Percentiles rank a stretch among this genome's conserved stretches.
phyloP scores from a whole-genome alignment of 352 stramenopile genomes.

The Pythium aquatile region DNA sequence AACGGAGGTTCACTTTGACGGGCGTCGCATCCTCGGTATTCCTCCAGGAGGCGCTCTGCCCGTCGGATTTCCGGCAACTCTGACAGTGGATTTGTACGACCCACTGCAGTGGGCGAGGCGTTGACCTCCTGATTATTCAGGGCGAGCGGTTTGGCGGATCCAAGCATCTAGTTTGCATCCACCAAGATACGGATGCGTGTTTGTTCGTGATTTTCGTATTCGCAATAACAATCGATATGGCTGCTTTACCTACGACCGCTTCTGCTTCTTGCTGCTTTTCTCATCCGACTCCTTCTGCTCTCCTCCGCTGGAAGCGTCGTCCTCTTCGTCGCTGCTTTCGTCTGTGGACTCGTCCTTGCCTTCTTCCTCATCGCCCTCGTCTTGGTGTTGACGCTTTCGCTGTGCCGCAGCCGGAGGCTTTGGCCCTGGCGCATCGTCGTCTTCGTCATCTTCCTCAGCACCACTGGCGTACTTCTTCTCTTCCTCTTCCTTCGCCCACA shows the following conservation, averaged over 20 bases:
- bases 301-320: constrained; percentile 12
- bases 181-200: too few relatives aligned
- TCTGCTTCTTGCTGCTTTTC: constrained; percentile 27
- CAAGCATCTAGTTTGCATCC: too few relatives aligned
- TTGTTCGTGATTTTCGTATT: too few relatives aligned
- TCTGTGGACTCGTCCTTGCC: constrained; percentile 19
- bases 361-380: constrained; percentile 3
- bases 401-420: constrained; percentile 23
- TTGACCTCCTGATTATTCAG: too few relatives aligned
- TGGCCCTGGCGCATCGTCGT: constrained; percentile 33
- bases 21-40: constrained; percentile 40
- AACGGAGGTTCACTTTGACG: constrained; percentile 36
- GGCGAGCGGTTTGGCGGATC: too few relatives aligned
- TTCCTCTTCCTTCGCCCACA: constrained; percentile 70
- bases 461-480: constrained; percentile 53
- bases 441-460: constrained; percentile 43
- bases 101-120: constrained; percentile 30
- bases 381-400: constrained; percentile 27
- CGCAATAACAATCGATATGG: constrained; percentile 1
- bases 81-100: constrained; percentile 41
- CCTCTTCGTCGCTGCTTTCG: constrained; percentile 19
- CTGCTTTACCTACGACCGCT: constrained; percentile 17
- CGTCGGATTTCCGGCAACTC: constrained; percentile 27
- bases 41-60: constrained; percentile 31
- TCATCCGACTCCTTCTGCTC: constrained; percentile 26